phyloP scores from a whole-genome alignment of 805 yeast genomes.

The Kuraishia cidri region DNA sequence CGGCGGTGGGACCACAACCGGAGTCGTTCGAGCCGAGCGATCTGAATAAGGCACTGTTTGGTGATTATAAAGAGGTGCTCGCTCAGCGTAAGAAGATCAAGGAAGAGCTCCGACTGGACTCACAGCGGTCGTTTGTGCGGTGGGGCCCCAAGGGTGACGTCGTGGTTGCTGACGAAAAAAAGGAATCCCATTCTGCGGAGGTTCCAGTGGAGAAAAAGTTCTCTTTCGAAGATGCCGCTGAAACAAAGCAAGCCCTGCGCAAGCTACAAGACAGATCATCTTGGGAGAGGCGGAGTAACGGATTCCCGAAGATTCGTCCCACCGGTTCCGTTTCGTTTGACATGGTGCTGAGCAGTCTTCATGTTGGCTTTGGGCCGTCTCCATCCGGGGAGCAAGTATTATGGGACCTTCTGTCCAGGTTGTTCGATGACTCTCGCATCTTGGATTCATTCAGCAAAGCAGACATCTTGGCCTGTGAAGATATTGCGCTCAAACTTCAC shows the following conservation, averaged over 20 bases:
- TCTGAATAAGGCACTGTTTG: constrained; percentile 40
- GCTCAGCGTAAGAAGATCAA: constrained; percentile 15
- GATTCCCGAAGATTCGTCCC: constrained; percentile 25
- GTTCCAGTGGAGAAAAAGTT: no score
- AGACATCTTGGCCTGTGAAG: no score
- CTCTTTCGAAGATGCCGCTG: no score
- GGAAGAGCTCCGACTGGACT: constrained; percentile 16
- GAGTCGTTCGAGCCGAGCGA: constrained; percentile 12
- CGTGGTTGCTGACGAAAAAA: no score
- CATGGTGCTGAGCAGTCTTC: constrained; percentile 13
- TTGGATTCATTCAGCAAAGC: no score
- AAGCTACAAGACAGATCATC: neutral
- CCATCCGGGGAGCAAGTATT: constrained; percentile 16
- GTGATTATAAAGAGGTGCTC: constrained; percentile 28
- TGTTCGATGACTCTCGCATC: constrained; percentile 38
- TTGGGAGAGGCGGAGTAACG: constrained; percentile 8
- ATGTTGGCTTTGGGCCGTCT: no score
- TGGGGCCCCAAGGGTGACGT: constrained; percentile 4
- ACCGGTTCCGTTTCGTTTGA: constrained; percentile 21
- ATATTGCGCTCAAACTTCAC: no score
- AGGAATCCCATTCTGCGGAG: no score
- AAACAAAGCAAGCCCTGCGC: no score
- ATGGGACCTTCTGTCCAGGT: constrained; percentile 52
- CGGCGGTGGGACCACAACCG: neutral
- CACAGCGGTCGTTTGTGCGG: constrained; percentile 5